A percentile compares a stretch with the other conserved stretches of the same genome.
phyloP scores from a whole-genome alignment of 1,284 basidiomycete genomes.

The Marasmius oreades region DNA sequence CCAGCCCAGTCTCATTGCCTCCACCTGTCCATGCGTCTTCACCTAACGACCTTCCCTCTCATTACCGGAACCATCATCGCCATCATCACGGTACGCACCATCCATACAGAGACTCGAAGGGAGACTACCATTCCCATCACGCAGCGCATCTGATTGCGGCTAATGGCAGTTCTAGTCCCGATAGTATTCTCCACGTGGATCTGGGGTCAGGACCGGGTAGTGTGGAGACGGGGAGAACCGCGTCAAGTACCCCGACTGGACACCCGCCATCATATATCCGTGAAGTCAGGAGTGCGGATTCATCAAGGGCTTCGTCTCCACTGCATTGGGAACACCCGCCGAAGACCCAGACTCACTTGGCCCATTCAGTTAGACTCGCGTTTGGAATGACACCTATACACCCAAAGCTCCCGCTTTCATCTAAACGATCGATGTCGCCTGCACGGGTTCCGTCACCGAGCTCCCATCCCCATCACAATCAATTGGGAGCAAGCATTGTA shows the following conservation, averaged over 20 bases:
- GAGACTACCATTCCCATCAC: constrained; percentile 13
- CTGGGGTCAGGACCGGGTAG: constrained; percentile 23
- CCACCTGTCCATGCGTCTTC: constrained; percentile 35
- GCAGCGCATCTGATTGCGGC: constrained; percentile 3
- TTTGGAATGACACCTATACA: constrained; percentile 89
- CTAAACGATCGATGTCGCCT: constrained; percentile 12
- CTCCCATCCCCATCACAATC: constrained; percentile 18
- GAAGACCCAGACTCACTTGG: constrained; percentile 41
- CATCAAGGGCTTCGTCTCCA: constrained; percentile 4
- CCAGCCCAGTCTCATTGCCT: constrained; percentile 63
- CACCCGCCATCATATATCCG: neutral
- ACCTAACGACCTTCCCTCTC: constrained; percentile 21
- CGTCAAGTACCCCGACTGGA: neutral
- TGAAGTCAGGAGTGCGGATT: neutral
- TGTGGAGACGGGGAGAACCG: constrained; percentile 32
- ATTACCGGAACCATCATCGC: constrained; percentile 30
- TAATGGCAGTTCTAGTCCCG: constrained; percentile 36
- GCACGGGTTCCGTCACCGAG: constrained; percentile 8
- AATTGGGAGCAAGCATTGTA: constrained; percentile 15
- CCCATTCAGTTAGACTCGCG: constrained; percentile 76
- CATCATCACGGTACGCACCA: constrained; percentile 22
- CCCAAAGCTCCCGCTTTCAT: constrained; percentile 15
- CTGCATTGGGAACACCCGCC: constrained; percentile 10
- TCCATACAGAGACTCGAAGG: constrained; percentile 8
- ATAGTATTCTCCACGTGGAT: constrained; percentile 42